A percentile compares a stretch with the other conserved stretches of the same genome.
Evolutionary conservation across 179 eudicot genomes (phyloP).

Genomic region (Spergularia azorica): DNA sequence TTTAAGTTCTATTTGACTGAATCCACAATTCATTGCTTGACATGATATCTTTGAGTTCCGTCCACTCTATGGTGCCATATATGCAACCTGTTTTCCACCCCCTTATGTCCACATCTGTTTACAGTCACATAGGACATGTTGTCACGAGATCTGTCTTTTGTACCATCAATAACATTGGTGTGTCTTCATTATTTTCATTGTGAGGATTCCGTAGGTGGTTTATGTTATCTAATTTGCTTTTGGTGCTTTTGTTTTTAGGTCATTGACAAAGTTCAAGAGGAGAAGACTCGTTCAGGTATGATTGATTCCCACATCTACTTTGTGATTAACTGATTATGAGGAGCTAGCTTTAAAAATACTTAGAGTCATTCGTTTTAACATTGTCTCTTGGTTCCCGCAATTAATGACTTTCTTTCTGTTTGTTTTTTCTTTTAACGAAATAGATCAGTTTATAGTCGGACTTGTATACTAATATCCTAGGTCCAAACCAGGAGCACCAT

Average conservation of each 20-base stretch:
- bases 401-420: neutral
- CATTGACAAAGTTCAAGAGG: conserved; percentile 54
- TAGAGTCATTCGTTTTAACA: neutral
- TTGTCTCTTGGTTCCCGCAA: neutral
- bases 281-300: conserved; percentile 46
- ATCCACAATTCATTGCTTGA: neutral
- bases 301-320: neutral
- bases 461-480: no score
- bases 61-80: neutral
- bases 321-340: neutral
- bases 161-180: neutral
- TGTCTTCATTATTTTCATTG: neutral
- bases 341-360: neutral
- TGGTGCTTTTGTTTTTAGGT: conserved; percentile 34
- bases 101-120: no score
- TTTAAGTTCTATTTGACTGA: neutral
- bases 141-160: neutral
- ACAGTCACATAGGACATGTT: no score
- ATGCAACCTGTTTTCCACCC: neutral
- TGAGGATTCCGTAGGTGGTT: neutral
- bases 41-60: neutral
- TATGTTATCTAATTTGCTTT: conserved; percentile 9
- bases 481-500: no score
- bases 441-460: no score
- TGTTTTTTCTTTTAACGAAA: no score